Conservation (phyloP, 345 rosid genomes). For the Rhizophora mangle region DNA sequence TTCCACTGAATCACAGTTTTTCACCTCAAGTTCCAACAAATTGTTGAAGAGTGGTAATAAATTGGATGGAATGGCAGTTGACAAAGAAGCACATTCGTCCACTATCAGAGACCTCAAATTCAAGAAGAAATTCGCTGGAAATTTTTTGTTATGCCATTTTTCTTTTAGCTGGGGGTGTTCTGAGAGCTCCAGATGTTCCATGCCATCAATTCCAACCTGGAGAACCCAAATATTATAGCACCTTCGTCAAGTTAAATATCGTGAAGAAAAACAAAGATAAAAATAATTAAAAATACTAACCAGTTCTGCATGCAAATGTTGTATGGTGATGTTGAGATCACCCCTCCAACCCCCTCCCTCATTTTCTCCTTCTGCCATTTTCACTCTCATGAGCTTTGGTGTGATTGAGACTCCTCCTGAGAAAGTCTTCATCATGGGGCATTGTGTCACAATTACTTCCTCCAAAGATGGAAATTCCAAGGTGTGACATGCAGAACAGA, state of each 20-base stretch:
- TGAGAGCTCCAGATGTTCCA: constrained; percentile 3
- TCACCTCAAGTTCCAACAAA: constrained; percentile 4
- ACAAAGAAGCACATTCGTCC: neutral
- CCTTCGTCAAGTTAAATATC: no score
- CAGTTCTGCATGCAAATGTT: constrained; percentile 1
- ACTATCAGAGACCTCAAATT: neutral
- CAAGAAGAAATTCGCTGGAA: neutral
- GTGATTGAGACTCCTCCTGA: constrained; percentile 20
- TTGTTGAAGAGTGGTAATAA: neutral
- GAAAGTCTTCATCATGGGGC: constrained; percentile 16
- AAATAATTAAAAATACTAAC: neutral
- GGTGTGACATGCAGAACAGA: neutral
- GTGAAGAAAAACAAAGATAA: no score
- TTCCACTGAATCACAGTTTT: constrained; percentile 5
- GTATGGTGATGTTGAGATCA: constrained; percentile 12
- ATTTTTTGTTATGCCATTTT: neutral
- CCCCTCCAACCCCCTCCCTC: constrained; percentile 1
- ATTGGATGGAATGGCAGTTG: constrained; percentile 7
- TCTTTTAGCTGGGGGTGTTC: neutral
- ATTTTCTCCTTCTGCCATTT: neutral
- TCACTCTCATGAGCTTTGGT: constrained; percentile 11
- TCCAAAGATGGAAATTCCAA: constrained; percentile 16
- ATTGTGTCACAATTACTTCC: constrained; percentile 10
- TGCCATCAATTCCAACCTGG: constrained; percentile 3
- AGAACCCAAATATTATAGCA: neutral